A percentile compares a stretch with the other conserved stretches of the same genome.
Evolutionary conservation across 495 filamentous ascomycete genomes (phyloP).

Genomic region (Penicillium roqueforti): DNA sequence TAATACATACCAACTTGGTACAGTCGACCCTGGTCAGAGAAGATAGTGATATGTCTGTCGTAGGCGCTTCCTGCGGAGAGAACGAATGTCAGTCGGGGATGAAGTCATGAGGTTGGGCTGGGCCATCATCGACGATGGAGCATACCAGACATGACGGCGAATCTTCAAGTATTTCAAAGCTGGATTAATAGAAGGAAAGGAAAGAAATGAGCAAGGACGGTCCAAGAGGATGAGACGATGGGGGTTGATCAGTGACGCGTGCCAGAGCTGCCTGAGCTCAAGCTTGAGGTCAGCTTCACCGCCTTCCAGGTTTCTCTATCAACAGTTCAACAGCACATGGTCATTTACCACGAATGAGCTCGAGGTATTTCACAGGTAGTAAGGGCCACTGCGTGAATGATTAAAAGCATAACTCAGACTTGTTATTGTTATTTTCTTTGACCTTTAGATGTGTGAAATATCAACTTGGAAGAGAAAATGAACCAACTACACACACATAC

Average conservation of each 20-base stretch:
- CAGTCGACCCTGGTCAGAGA: conserved; percentile 95
- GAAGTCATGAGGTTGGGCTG: conserved; percentile 31
- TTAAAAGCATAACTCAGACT: not conserved
- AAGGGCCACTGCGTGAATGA: not conserved
- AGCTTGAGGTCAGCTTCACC: conserved; percentile 33
- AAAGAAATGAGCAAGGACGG: conserved; percentile 12
- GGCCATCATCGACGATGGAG: conserved; percentile 11
- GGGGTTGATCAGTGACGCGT: conserved; percentile 38
- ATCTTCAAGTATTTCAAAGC: conserved; percentile 11
- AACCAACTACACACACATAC: not conserved
- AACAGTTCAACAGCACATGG: not conserved
- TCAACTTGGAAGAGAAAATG: not conserved
- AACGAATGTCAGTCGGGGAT: conserved; percentile 31
- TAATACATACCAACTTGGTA: conserved; percentile 94
- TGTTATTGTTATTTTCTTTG: not conserved
- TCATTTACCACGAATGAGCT: not conserved
- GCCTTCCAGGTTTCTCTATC: conserved; percentile 16
- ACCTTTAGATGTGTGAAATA: not conserved
- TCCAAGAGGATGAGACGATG: conserved; percentile 21
- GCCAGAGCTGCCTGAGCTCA: conserved; percentile 45
- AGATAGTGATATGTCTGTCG: conserved; percentile 99
- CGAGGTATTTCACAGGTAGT: not conserved
- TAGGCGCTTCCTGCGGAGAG: conserved; percentile 77
- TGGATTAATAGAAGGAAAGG: conserved; percentile 6
- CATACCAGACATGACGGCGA: conserved; percentile 44